Evolutionary conservation across 148 eudicot genomes (phyloP), one percentile per base, ranked within the genome.

Genomic region (Camellia sinensis): DNA sequence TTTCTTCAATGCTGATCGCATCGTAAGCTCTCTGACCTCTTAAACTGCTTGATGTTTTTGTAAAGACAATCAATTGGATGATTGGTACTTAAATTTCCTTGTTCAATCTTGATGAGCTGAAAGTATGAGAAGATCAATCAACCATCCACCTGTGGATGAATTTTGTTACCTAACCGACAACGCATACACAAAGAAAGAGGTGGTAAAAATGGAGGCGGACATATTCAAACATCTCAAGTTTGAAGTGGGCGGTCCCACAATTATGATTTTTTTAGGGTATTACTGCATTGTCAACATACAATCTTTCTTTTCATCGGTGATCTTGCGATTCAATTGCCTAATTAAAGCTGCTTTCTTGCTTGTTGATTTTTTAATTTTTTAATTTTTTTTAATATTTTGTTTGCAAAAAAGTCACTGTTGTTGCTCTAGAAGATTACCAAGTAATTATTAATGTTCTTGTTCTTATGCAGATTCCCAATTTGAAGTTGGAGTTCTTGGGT

Each of bases 171-270:
- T 93, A 70, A 95, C 97, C 0, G 97, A 95, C 80, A 93, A 91
- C 57, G 92, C 99, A 1, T 95, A 91, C 80, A 84, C 90, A 7
- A 91, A 90, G 75, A 75, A 91, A 76, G 97, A 92, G 87, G 94
- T 92, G 48, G 91, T 94, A 14, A 86, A 90, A 68, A 94, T 94
- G 98, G 98, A 94, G 85, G 89, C 91, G 37, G 92, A 94, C 85
- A 85, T 94, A 52, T 91, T 94, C 57, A 85, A 83, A 77, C 74
- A 82, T 59, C 92, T 92, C 46, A 85, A 83, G 37, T 92, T 89
- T 77, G 97, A 92, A 82, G 79, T 92, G 86, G 93, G 97, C 21
- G 86, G 79, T 87, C 97, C 97, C 15, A 94, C 95, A 0, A 75
- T 88, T 7, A 92, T 89, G 81, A 83, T 91, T 9, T 94, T 94